phyloP scores from a whole-genome alignment of 208 protist genomes.

The Leptomonas pyrrhocoris region DNA sequence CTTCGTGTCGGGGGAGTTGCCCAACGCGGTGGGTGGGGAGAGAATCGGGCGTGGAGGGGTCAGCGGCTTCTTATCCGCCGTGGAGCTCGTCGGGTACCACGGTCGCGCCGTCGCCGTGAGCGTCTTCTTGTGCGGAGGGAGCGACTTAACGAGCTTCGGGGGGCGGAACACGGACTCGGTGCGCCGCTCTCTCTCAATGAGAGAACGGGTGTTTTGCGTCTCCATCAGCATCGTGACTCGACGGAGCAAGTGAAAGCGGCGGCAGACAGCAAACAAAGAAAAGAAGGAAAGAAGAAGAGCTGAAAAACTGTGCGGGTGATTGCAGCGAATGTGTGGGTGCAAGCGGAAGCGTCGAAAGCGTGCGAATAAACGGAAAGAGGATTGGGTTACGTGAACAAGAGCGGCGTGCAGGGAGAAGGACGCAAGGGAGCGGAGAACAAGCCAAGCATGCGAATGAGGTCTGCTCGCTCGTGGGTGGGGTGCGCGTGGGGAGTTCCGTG shows the following conservation, averaged over 20 bases:
- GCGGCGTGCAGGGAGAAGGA: too few relatives aligned
- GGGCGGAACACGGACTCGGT: conserved; percentile 72
- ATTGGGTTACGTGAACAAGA: too few relatives aligned
- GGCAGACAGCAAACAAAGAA: conserved; percentile 15
- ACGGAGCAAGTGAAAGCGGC: not conserved
- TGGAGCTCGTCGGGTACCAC: conserved; percentile 46
- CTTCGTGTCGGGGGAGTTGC: conserved; percentile 49
- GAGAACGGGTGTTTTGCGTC: conserved; percentile 37
- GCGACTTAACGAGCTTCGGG: conserved; percentile 46
- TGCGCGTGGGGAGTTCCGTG: too few relatives aligned
- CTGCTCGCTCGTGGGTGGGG: too few relatives aligned
- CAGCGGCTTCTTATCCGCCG: conserved; percentile 22
- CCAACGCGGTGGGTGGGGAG: conserved; percentile 59
- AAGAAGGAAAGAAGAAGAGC: not conserved
- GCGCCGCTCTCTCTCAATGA: conserved; percentile 65
- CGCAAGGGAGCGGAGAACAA: too few relatives aligned
- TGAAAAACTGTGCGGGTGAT: not conserved
- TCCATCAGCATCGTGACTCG: conserved; percentile 40
- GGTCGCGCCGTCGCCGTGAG: conserved; percentile 58
- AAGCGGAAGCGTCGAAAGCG: too few relatives aligned
- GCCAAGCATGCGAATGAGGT: too few relatives aligned
- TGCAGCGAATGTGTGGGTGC: too few relatives aligned
- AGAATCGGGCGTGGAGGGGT: conserved; percentile 35
- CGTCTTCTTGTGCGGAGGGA: conserved; percentile 45
- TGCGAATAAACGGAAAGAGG: too few relatives aligned